Evolutionary conservation across 2,329 filamentous ascomycete species (phyloP), one percentile per base, ranked within the genome.

Genomic region (Beauveria sp.): DNA sequence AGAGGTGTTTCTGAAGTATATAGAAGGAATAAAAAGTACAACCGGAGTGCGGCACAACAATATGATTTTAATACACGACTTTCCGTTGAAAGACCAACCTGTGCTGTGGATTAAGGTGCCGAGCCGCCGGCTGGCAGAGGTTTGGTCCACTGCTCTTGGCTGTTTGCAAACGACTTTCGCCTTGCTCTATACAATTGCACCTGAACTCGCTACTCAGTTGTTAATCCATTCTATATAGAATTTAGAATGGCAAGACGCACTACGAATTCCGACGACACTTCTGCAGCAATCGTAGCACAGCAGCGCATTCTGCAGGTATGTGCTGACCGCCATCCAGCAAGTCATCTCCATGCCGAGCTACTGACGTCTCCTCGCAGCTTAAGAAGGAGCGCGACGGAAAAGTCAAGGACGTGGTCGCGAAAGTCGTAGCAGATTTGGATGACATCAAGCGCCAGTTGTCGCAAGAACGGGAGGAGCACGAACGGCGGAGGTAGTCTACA

Each of bases 311-410:
- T 63, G 2, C 63, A 69, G 64, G 72, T 69, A 63, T 9, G 43
- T 46, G 12, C 14, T n/a, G 20, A 12, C 26, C 6, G n/a, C 41
- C 28, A 6, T 22, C n/a, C n/a, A 47, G 6, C 34, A 26, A 37
- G 34, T 10, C 22, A 9, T 26, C 7, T 10, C 6, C 37, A 22
- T n/a, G 24, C 24, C 12, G 37, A 20, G 2, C 40, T 10, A 24
- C 28, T 40, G 9, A 46, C 53, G 8, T 18, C n/a, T 8, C 8
- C n/a, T n/a, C 12, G 9, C 16, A 75, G 73, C 59, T 74, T 8
- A 73, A 70, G 43, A 70, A 61, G 20, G 65, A 71, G 43, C 69
- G 71, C n/a, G 66, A 68, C 43, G 64, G 67, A 30, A 66, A 64
- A 12, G 66, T 70, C 53, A 64, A 63, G n/a, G 61, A 61, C 2